These are phyloP conservation scores for Ascochyta koolunga DNA, from an alignment of 2,329 filamentous ascomycete species.

Conservation along the genomic window DNA sequence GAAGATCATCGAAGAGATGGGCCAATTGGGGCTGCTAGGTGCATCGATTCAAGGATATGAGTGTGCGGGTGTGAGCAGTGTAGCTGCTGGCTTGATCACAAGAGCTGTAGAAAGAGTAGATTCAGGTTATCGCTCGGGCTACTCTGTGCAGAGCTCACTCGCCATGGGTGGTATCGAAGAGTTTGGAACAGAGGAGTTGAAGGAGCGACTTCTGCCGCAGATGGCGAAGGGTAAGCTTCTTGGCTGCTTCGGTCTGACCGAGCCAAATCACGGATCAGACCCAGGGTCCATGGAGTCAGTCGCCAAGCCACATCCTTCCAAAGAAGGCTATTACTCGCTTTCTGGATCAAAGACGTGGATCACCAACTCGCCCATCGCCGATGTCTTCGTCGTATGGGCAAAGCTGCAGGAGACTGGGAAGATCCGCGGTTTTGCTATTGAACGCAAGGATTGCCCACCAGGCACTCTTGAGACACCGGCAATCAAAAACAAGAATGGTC, in stretches of 20 bases:
- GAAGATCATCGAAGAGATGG: conserved; percentile 89
- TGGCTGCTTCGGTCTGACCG: conserved; percentile 87
- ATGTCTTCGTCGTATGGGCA: conserved; percentile 88
- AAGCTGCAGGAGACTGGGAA: conserved; percentile 90
- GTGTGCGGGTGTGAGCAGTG: conserved; percentile 85
- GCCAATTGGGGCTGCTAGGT: conserved; percentile 85
- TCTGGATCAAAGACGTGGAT: conserved; percentile 94
- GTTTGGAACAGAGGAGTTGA: conserved; percentile 84
- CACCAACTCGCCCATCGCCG: conserved; percentile 89
- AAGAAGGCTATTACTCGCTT: conserved; percentile 79
- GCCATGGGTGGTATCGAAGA: conserved; percentile 92
- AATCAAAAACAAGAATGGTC: conserved; percentile 93
- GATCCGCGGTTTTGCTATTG: conserved; percentile 90
- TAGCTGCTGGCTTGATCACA: conserved; percentile 88
- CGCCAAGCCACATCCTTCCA: conserved; percentile 82
- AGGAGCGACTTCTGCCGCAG: conserved; percentile 78
- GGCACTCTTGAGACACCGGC: conserved; percentile 90
- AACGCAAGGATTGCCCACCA: conserved; percentile 81
- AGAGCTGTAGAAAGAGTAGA: conserved; percentile 90
- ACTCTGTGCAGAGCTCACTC: conserved; percentile 92
- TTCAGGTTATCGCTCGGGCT: conserved; percentile 88
- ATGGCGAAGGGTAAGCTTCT: conserved; percentile 84
- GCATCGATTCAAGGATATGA: conserved; percentile 86
- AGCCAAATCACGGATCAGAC: conserved; percentile 92
- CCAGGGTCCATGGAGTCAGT: conserved; percentile 89